Evolutionary conservation across 1,284 basidiomycete genomes (phyloP).

Genomic region (Heterobasidion irregulare): DNA sequence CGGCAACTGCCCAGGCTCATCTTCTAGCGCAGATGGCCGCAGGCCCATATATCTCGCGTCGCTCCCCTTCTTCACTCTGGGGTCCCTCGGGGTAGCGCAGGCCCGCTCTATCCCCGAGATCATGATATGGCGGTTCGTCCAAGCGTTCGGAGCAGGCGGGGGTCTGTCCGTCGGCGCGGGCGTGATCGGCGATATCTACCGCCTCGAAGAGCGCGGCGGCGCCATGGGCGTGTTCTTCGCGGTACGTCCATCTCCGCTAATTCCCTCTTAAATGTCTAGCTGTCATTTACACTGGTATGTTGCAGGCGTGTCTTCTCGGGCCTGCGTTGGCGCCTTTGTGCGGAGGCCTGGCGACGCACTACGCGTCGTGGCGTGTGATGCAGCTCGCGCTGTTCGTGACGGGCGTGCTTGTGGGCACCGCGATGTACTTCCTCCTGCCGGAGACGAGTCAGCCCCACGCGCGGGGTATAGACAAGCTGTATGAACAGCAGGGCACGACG

Average conservation of each 20-base stretch:
- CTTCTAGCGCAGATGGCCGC: conserved; percentile 50
- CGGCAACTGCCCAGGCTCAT: no score
- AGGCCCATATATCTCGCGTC: conserved; percentile 50
- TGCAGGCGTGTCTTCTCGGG: conserved; percentile 23
- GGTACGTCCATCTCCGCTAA: conserved; percentile 22
- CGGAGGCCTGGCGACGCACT: conserved; percentile 39
- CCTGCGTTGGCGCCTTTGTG: conserved; percentile 26
- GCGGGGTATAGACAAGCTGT: conserved; percentile 34
- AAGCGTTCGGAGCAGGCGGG: conserved; percentile 44
- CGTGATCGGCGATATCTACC: conserved; percentile 59
- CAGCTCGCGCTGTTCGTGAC: conserved; percentile 43
- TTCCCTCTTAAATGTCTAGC: background rate
- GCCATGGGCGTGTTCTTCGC: conserved; percentile 60
- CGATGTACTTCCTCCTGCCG: conserved; percentile 48
- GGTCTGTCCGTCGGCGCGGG: conserved; percentile 53
- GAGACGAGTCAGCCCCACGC: conserved; percentile 58
- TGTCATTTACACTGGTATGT: background rate
- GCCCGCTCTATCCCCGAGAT: conserved; percentile 38
- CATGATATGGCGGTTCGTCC: conserved; percentile 55
- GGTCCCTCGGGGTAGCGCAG: conserved; percentile 51
- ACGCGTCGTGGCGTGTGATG: conserved; percentile 63
- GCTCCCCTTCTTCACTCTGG: conserved; percentile 53
- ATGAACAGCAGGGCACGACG: conserved; percentile 2
- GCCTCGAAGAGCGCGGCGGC: conserved; percentile 48
- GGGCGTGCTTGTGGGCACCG: conserved; percentile 34